Evolutionary conservation across 2,329 filamentous ascomycete species (phyloP).

Genomic region (Colletotrichum sp.): DNA sequence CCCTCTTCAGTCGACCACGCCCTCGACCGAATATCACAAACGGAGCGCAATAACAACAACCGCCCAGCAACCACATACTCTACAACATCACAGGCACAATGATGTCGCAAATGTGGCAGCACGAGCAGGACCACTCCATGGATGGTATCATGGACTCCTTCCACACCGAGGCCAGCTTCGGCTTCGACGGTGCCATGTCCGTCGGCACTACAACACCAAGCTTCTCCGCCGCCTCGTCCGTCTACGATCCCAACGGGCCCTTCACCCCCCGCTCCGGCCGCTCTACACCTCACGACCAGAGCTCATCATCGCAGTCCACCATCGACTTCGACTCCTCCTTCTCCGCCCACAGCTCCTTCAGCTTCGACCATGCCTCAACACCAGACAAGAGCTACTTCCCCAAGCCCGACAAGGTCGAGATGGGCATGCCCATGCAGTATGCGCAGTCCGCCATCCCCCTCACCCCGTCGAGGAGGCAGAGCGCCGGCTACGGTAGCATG

Average conservation of each 20-base stretch:
- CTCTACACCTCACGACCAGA: slow-evolving; percentile 43
- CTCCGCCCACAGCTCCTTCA: slow-evolving; percentile 28
- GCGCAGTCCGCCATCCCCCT: slow-evolving; percentile 6
- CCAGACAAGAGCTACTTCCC: slow-evolving; percentile 19
- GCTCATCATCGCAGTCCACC: slow-evolving; percentile 23
- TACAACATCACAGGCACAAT: slow-evolving; percentile 6
- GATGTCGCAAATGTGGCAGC: slow-evolving; percentile 21
- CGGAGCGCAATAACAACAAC: not conserved
- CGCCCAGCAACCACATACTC: slow-evolving; percentile 16
- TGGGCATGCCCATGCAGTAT: slow-evolving; percentile 16
- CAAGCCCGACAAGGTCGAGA: slow-evolving; percentile 15
- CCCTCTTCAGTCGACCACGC: slow-evolving; percentile 21
- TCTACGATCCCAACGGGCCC: slow-evolving; percentile 48
- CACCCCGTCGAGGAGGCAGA: slow-evolving; percentile 18
- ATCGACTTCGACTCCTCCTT: slow-evolving; percentile 43
- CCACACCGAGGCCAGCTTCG: slow-evolving; percentile 17
- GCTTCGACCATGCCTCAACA: slow-evolving; percentile 17
- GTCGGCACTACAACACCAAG: slow-evolving; percentile 21
- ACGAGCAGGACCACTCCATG: slow-evolving; percentile 18
- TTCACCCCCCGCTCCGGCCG: slow-evolving; percentile 51
- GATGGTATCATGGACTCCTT: slow-evolving; percentile 22
- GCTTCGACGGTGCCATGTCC: slow-evolving; percentile 18
- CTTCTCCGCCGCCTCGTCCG: slow-evolving; percentile 35
- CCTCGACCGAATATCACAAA: not conserved
- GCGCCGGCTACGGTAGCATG: slow-evolving; percentile 26